These are phyloP conservation scores for Panicum hallii DNA, from an alignment of 202 grass and related monocot genomes.

Conservation along the genomic window DNA sequence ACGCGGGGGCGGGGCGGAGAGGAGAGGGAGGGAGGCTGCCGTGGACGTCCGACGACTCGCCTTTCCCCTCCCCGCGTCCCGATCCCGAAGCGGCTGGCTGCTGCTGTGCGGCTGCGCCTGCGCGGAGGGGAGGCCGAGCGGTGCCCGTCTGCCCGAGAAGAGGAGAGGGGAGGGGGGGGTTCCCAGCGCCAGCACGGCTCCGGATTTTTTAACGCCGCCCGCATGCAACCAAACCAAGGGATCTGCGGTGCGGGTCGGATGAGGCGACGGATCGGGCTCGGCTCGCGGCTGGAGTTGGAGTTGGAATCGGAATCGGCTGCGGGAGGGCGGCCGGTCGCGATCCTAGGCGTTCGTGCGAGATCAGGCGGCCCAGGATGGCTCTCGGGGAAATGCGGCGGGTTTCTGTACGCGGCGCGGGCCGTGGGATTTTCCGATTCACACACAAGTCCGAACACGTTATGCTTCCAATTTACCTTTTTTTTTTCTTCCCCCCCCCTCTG, in stretches of 20 bases:
- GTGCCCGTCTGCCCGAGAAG: conserved; percentile 35
- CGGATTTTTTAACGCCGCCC: conserved; percentile 44
- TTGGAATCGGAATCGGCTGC: not conserved
- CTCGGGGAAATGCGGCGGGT: not conserved
- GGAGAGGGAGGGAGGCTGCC: conserved; percentile 54
- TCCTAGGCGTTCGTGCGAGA: not conserved
- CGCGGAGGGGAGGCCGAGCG: conserved; percentile 52
- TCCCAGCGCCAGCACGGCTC: conserved; percentile 52
- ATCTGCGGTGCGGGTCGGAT: conserved; percentile 7
- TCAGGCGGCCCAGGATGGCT: not conserved
- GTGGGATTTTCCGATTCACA: not conserved
- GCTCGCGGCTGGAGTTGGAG: not conserved
- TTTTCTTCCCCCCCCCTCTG: not conserved
- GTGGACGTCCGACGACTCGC: conserved; percentile 36
- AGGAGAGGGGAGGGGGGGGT: not conserved
- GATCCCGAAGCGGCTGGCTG: conserved; percentile 58
- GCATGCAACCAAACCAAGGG: conserved; percentile 9
- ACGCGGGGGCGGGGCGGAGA: conserved; percentile 47
- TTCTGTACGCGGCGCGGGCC: not conserved
- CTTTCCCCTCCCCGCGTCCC: conserved; percentile 63
- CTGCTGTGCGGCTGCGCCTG: conserved; percentile 20
- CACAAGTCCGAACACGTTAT: not conserved
- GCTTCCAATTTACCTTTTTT: not conserved
- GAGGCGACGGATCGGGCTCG: conserved; percentile 13
- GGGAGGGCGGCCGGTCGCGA: not conserved